Evolutionary conservation across 805 yeast species (phyloP), one percentile per base, ranked within the genome.

Genomic region (Lipomyces starkeyi): DNA sequence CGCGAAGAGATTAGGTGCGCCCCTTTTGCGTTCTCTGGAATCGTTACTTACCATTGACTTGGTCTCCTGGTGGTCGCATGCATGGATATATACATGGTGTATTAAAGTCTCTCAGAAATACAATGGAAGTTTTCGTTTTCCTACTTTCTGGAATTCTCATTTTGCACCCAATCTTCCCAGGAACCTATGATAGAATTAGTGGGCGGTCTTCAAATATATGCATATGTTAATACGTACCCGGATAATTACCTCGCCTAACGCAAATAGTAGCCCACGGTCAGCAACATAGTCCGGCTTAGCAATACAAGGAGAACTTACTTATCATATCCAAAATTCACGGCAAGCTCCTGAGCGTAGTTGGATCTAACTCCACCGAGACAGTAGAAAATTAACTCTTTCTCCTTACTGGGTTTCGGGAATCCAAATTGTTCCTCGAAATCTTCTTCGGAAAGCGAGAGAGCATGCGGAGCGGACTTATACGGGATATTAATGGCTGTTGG

Each of bases 321-420:
- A 61, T 84, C 80, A 80, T 94, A 94, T 11, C 98, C 98, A 79
- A 89, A 91, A 29, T 97, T 90, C 69, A 87, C 86, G 14, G 98
- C 98, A 76, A 94, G 83, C 76, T 91, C 97, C 77, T 92, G 97
- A 56, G 97, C 93, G 70, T 92, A 91, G 58, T 91, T 84, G 29
- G 96, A 89, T 82, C 99, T 88, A 59, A 93, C 90, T 65, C 99
- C 99, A 8, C 91, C 97, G 60, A 90, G 86, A 80, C 99, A 94
- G 81, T 93, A 93, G 80, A 94, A 93, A 55, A 94, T 85, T 76
- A 94, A 82, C 73, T 91, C 91, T 76, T 90, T 86, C 61, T 87
- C 88, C 59, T 81, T 78, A 6, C 80, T 73, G 2, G 99, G 99
- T 81, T 94, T 94, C 14, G 83, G 83, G 75, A 93, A 88, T 14